A percentile compares a stretch with the other conserved stretches of the same genome.
Evolutionary conservation across 2,329 filamentous ascomycete species (phyloP).

Genomic region (Amesomyces nigricolor): DNA sequence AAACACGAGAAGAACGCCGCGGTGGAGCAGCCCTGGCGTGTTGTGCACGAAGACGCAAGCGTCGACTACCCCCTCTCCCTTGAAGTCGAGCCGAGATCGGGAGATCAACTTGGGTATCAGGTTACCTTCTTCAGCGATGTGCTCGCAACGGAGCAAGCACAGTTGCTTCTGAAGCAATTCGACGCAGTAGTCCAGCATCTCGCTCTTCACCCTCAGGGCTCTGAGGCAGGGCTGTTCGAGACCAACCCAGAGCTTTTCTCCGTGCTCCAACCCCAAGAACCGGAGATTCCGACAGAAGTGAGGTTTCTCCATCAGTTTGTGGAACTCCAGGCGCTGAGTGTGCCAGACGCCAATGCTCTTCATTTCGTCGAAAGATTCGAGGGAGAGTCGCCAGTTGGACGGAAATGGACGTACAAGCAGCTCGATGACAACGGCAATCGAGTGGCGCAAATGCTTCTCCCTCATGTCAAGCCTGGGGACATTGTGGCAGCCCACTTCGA

Average conservation of each 20-base stretch:
- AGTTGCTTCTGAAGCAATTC: conserved; percentile 63
- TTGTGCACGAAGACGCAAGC: conserved; percentile 59
- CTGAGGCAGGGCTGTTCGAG: conserved; percentile 36
- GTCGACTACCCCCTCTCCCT: conserved; percentile 77
- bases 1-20: conserved; percentile 39
- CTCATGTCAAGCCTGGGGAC: conserved; percentile 46
- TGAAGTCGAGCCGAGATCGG: conserved; percentile 58
- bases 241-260: conserved; percentile 49
- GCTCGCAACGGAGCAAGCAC: conserved; percentile 63
- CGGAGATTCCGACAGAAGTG: conserved; percentile 52
- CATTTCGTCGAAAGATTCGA: conserved; percentile 64
- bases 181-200: conserved; percentile 60
- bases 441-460: conserved; percentile 60
- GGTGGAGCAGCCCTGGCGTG: conserved; percentile 46
- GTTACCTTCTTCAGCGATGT: conserved; percentile 61
- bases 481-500: conserved; percentile 76
- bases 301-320: conserved; percentile 72
- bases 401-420: conserved; percentile 68
- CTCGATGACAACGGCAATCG: conserved; percentile 66
- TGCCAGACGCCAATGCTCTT: conserved; percentile 61
- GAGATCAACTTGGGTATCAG: conserved; percentile 51
- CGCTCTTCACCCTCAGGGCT: conserved; percentile 42
- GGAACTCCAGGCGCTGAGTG: conserved; percentile 51
- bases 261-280: conserved; percentile 55
- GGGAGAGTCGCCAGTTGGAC: conserved; percentile 38